A percentile compares a stretch with the other conserved stretches of the same genome.
Evolutionary conservation across 306 rosid species (phyloP).

Genomic region (Medicago lupulina): DNA sequence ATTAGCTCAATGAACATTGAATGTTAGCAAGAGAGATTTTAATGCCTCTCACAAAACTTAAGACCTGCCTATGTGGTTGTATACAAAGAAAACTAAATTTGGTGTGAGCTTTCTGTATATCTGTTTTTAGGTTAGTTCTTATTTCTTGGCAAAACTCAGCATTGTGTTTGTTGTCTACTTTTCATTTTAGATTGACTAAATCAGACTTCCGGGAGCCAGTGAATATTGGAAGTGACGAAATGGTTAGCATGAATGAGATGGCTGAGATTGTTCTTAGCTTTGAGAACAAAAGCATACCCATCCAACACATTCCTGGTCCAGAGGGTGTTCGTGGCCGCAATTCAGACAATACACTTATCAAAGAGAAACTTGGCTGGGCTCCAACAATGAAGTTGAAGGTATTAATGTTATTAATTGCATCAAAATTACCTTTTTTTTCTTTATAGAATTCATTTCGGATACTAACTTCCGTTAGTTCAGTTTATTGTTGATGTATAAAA

Average conservation of each 20-base stretch:
- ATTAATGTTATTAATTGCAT: conserved; percentile 17
- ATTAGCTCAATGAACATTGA: conserved; percentile 14
- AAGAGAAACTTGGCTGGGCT: conserved; percentile 99
- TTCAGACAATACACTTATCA: conserved; percentile 94
- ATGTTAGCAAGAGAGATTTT: background rate
- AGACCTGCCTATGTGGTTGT: conserved; percentile 14
- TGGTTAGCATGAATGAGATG: conserved; percentile 99
- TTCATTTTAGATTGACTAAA: conserved; percentile 77
- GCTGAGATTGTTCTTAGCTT: conserved; percentile 95
- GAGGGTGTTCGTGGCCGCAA: conserved; percentile 99
- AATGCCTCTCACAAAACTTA: background rate
- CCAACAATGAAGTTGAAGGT: conserved; percentile 98
- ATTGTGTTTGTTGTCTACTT: background rate
- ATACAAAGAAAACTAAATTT: background rate
- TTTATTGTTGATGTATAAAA: background rate
- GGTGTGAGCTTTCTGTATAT: background rate
- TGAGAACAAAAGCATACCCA: conserved; percentile 79
- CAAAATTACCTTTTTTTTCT: background rate
- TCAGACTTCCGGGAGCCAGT: conserved; percentile 97
- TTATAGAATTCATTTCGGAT: conserved; percentile 4
- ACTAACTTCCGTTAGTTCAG: background rate
- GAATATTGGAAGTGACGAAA: conserved; percentile 97
- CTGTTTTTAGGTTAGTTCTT: conserved; percentile 5
- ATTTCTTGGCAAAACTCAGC: conserved; percentile 14
- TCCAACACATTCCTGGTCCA: conserved; percentile 97